A percentile compares a stretch with the other conserved stretches of the same genome.
phyloP scores from a whole-genome alignment of 2,329 filamentous ascomycete species.

The Cercospora sp. region DNA sequence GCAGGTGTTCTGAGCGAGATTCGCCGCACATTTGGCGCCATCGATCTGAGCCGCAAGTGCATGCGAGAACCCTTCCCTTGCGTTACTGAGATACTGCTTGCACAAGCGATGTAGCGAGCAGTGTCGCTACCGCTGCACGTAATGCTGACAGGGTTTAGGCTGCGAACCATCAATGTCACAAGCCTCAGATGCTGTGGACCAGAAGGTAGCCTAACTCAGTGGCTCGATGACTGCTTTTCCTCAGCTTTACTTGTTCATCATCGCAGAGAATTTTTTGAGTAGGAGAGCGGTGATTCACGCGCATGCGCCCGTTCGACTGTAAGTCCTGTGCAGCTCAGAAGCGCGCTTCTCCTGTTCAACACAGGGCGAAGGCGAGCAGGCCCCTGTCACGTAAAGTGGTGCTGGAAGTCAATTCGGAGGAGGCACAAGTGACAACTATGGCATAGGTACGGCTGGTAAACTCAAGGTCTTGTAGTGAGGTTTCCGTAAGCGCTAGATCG shows the following conservation, averaged over 20 bases:
- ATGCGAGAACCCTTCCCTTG: not conserved
- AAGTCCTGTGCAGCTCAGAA: not conserved
- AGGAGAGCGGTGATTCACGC: not conserved
- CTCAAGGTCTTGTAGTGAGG: too few relatives aligned
- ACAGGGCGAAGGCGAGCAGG: too few relatives aligned
- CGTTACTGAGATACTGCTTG: not conserved
- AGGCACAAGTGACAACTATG: too few relatives aligned
- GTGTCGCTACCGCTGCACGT: not conserved
- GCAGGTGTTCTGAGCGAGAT: not conserved
- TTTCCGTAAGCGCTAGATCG: too few relatives aligned
- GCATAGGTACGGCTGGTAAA: too few relatives aligned
- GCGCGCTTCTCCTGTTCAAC: too few relatives aligned
- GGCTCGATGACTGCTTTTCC: not conserved
- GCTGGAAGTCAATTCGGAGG: too few relatives aligned
- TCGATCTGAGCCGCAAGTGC: not conserved
- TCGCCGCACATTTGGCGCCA: not conserved
- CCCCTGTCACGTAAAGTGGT: too few relatives aligned
- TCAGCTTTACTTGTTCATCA: not conserved
- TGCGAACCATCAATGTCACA: not conserved
- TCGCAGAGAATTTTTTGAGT: not conserved
- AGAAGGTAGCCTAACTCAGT: not conserved
- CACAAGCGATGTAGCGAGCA: not conserved
- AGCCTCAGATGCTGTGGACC: not conserved
- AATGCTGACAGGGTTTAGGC: not conserved
- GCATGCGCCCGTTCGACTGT: not conserved